A percentile compares a stretch with the other conserved stretches of the same genome.
Evolutionary conservation across 805 yeast species (phyloP).

Genomic region (Kazachstania africana): DNA sequence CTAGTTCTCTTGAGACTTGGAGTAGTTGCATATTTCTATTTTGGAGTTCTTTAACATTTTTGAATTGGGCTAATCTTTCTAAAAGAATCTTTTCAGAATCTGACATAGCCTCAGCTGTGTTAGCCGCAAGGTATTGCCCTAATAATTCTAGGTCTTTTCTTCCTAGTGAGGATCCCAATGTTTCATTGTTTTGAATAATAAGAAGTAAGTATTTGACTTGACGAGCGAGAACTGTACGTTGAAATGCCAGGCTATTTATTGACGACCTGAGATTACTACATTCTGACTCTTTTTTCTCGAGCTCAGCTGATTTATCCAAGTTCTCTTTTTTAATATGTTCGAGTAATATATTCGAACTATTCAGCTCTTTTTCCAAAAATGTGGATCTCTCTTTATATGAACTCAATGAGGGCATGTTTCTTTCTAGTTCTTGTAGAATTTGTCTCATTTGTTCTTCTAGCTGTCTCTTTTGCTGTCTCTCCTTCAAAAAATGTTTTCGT

Average conservation of each 20-base stretch:
- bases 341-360: constrained; percentile 40
- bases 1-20: constrained; percentile 40
- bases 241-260: constrained; percentile 34
- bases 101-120: constrained; percentile 15
- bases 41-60: constrained; percentile 54
- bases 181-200: constrained; percentile 46
- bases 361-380: constrained; percentile 41
- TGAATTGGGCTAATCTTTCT: constrained; percentile 61
- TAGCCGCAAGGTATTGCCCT: constrained; percentile 29
- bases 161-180: constrained; percentile 47
- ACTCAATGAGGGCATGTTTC: constrained; percentile 60
- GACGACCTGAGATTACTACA: constrained; percentile 24
- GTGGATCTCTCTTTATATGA: constrained; percentile 49
- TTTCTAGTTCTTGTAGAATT: constrained; percentile 63
- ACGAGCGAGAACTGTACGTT: constrained; percentile 59
- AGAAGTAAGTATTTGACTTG: constrained; percentile 67
- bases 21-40: constrained; percentile 63
- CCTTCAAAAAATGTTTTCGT: constrained; percentile 53
- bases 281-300: constrained; percentile 6
- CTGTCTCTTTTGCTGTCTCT: constrained; percentile 54
- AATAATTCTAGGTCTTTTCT: constrained; percentile 50
- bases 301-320: constrained; percentile 24
- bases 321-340: constrained; percentile 46
- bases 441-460: constrained; percentile 57
- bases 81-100: constrained; percentile 64